Evolutionary conservation across 2,329 filamentous ascomycete genomes (phyloP).

Genomic region (Truncatella angustata): DNA sequence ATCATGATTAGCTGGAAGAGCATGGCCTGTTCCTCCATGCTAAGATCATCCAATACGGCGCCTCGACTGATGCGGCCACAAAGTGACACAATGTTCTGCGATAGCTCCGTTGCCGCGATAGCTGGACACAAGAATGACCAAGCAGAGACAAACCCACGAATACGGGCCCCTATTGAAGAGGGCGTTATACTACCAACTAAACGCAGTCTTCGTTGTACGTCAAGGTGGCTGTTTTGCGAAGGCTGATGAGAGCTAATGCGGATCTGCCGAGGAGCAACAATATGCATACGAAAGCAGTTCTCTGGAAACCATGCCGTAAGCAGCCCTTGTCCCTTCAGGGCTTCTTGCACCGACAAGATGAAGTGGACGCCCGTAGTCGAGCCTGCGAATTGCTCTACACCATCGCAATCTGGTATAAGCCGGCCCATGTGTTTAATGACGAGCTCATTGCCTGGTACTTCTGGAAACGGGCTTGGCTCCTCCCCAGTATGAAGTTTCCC

Average conservation of each 20-base stretch:
- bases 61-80: not conserved
- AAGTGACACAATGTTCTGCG: not conserved
- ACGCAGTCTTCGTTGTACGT: no score
- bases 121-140: constrained; percentile 6
- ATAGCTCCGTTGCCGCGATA: not conserved
- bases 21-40: not conserved
- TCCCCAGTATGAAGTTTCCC: not conserved
- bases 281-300: constrained; percentile 4
- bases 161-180: not conserved
- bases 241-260: not conserved
- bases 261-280: not conserved
- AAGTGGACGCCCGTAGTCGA: constrained; percentile 9
- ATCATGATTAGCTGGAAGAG: not conserved
- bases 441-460: not conserved
- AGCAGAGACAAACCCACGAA: not conserved
- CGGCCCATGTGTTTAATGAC: constrained; percentile 8
- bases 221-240: not conserved
- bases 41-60: not conserved
- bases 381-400: constrained; percentile 7
- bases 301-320: constrained; percentile 6
- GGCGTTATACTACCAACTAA: no score
- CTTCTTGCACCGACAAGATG: constrained; percentile 5
- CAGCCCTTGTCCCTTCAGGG: not conserved
- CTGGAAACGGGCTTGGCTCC: not conserved
- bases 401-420: not conserved